A percentile compares a stretch with the other conserved stretches of the same genome.
Conservation (phyloP, 495 filamentous ascomycete species). For the Chlorociboria aeruginascens region DNA sequence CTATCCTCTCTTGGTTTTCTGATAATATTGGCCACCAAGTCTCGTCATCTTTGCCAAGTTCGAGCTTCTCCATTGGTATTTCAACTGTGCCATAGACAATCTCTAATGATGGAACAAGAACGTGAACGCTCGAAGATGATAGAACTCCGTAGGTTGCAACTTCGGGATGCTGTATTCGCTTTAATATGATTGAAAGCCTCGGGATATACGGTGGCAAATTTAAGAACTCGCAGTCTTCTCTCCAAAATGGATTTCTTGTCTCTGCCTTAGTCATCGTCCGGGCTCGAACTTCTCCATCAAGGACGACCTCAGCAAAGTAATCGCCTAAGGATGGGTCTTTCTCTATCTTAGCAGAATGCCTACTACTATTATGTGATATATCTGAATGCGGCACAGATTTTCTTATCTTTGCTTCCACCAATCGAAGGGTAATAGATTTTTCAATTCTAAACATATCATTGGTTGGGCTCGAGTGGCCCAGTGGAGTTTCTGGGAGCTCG, state of each 20-base stretch:
- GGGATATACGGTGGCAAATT: slow-evolving; percentile 76
- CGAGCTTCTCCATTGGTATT: slow-evolving; percentile 72
- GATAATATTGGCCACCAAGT: slow-evolving; percentile 83
- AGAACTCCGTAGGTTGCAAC: slow-evolving; percentile 15
- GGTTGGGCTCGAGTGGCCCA: background rate
- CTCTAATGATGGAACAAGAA: slow-evolving; percentile 22
- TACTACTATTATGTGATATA: slow-evolving; percentile 19
- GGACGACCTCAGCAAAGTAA: slow-evolving; percentile 83
- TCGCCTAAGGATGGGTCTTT: slow-evolving; percentile 34
- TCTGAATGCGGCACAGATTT: slow-evolving; percentile 11
- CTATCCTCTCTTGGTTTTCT: slow-evolving; percentile 56
- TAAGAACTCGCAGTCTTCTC: slow-evolving; percentile 78
- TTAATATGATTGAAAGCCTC: slow-evolving; percentile 71
- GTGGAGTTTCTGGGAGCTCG: slow-evolving; percentile 16
- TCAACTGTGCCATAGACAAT: slow-evolving; percentile 61
- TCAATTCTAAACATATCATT: slow-evolving; percentile 46
- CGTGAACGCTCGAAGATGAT: slow-evolving; percentile 15
- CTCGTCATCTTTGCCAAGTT: slow-evolving; percentile 67
- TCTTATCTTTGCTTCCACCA: slow-evolving; percentile 46
- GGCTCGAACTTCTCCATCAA: slow-evolving; percentile 82
- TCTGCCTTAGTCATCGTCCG: slow-evolving; percentile 74
- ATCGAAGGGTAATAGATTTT: slow-evolving; percentile 40
- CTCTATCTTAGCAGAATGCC: slow-evolving; percentile 19
- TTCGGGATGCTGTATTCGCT: slow-evolving; percentile 42
- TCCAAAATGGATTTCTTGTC: slow-evolving; percentile 83